Conservation (phyloP, 345 rosid genomes). For the Eucalyptus dawsonii region DNA sequence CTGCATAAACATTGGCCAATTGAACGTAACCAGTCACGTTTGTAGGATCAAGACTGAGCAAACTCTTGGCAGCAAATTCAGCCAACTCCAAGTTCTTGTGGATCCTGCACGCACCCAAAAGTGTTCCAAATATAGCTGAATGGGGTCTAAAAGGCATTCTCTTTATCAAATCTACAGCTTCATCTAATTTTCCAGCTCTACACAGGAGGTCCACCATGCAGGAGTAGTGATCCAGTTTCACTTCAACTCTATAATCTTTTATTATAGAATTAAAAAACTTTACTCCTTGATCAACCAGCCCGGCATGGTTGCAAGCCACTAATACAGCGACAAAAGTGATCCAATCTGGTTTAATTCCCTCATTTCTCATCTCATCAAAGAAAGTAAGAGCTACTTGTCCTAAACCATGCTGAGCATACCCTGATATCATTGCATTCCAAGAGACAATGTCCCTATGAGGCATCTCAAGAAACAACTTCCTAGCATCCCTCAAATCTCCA, state of each 20-base stretch:
- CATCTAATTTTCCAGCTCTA: conserved; percentile 30
- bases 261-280: conserved; percentile 29
- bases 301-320: conserved; percentile 46
- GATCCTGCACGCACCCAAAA: conserved; percentile 47
- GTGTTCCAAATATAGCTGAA: conserved; percentile 32
- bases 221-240: conserved; percentile 30
- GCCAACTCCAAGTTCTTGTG: conserved; percentile 23
- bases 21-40: conserved; percentile 21
- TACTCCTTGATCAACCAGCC: conserved; percentile 31
- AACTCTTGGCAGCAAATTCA: conserved; percentile 14
- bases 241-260: conserved; percentile 24
- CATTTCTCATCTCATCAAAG: conserved; percentile 28
- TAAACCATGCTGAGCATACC: conserved; percentile 34
- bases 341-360: conserved; percentile 27
- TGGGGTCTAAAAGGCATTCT: conserved; percentile 32
- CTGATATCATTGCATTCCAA: conserved; percentile 46
- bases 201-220: conserved; percentile 54
- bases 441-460: conserved; percentile 19
- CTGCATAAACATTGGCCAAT: conserved; percentile 23
- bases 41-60: conserved; percentile 13
- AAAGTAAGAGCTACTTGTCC: conserved; percentile 24
- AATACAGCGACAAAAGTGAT: conserved; percentile 29
- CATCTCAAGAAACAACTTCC: conserved; percentile 28
- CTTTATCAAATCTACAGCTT: conserved; percentile 28
- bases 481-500: conserved; percentile 25